Percentiles rank a stretch among this genome's conserved stretches.
phyloP scores from a whole-genome alignment of 2,329 filamentous ascomycete species.

The Fusarium secorum region DNA sequence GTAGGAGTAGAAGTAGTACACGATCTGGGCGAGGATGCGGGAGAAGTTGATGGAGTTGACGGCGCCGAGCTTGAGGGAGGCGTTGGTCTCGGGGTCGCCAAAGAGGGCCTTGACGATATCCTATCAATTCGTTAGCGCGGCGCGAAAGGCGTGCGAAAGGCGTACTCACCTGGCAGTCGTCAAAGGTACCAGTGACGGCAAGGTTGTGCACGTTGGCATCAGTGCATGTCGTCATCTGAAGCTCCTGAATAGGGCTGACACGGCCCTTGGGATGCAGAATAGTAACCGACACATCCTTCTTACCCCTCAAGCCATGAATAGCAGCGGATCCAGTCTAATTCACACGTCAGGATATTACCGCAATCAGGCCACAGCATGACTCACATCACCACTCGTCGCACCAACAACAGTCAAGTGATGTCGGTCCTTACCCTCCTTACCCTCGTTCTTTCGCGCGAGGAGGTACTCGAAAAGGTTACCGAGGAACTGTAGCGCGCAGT shows the following conservation, averaged over 20 bases:
- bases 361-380: background rate
- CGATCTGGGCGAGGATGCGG: constrained; percentile 93
- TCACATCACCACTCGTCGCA: constrained; percentile 77
- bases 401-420: constrained; percentile 88
- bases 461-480: constrained; percentile 97
- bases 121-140: background rate
- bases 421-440: constrained; percentile 63
- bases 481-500: constrained; percentile 84
- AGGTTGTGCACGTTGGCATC: constrained; percentile 94
- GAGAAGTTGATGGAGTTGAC: constrained; percentile 98
- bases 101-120: constrained; percentile 90
- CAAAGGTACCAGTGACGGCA: constrained; percentile 88
- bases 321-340: constrained; percentile 82
- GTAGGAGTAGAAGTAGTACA: constrained; percentile 97
- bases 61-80: constrained; percentile 82
- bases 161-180: constrained; percentile 81
- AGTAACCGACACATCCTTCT: constrained; percentile 96
- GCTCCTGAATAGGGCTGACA: constrained; percentile 90
- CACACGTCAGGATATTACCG: background rate
- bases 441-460: constrained; percentile 74
- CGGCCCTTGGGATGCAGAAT: constrained; percentile 93
- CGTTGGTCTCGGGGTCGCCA: constrained; percentile 83
- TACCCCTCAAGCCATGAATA: constrained; percentile 92
- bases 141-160: background rate
- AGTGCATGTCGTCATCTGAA: constrained; percentile 94